Evolutionary conservation across 148 eudicot species (phyloP).

Genomic region (Vaccinium darrowii): DNA sequence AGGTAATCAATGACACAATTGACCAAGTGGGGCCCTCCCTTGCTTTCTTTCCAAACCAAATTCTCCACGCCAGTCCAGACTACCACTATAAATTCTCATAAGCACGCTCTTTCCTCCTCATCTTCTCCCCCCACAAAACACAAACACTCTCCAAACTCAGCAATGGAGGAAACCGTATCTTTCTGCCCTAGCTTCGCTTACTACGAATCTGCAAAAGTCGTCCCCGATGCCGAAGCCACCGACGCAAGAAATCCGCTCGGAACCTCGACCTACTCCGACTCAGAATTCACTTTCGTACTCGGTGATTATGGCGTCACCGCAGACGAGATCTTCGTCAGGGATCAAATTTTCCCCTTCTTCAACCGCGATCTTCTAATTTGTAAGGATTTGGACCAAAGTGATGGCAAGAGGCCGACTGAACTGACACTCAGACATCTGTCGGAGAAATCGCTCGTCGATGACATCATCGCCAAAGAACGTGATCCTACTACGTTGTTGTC

Average conservation of each 20-base stretch:
- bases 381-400: background rate
- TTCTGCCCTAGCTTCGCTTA: constrained; percentile 23
- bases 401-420: background rate
- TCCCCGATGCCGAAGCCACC: background rate
- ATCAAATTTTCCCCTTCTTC: background rate
- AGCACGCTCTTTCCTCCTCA: background rate
- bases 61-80: background rate
- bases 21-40: too few relatives aligned
- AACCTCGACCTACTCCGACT: background rate
- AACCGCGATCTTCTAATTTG: constrained; percentile 22
- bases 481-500: constrained; percentile 4
- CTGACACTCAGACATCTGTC: constrained; percentile 15
- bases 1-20: too few relatives aligned
- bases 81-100: background rate
- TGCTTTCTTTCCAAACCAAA: background rate
- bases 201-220: constrained; percentile 14
- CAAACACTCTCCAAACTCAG: background rate
- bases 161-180: constrained; percentile 6
- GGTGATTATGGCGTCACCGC: background rate
- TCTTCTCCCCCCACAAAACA: background rate
- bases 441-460: constrained; percentile 16
- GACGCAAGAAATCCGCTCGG: background rate
- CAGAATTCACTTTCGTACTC: constrained; percentile 27
- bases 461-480: constrained; percentile 12
- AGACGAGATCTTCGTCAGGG: background rate